These are phyloP conservation scores for Neurospora sp. DNA, from an alignment of 495 filamentous ascomycete species.

Conservation along the genomic window DNA sequence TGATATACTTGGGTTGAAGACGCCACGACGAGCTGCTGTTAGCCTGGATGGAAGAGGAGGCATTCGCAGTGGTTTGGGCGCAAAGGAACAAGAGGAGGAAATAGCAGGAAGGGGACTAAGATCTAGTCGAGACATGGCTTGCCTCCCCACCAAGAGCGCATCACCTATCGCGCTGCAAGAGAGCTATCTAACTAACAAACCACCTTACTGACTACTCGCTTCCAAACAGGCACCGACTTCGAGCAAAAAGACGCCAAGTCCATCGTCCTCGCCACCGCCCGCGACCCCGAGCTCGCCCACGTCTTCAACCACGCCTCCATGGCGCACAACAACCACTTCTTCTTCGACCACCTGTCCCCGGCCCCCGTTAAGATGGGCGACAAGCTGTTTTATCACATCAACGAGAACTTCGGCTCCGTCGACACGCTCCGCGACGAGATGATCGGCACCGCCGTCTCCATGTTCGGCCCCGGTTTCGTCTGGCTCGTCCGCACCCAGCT, in stretches of 20 bases:
- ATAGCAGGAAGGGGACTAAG: neutral
- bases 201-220: neutral
- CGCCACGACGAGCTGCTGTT: neutral
- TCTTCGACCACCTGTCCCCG: conserved; percentile 58
- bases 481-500: conserved; percentile 64
- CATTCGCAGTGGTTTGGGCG: neutral
- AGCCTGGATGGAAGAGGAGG: neutral
- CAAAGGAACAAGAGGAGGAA: neutral
- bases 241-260: conserved; percentile 48
- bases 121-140: neutral
- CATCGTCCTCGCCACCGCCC: conserved; percentile 66
- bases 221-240: conserved; percentile 44
- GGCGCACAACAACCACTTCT: conserved; percentile 94
- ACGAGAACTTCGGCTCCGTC: conserved; percentile 63
- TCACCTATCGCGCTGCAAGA: neutral
- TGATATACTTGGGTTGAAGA: neutral
- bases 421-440: conserved; percentile 72
- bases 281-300: conserved; percentile 62
- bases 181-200: neutral
- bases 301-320: conserved; percentile 94
- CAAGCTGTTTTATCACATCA: conserved; percentile 31
- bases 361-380: conserved; percentile 24
- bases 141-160: neutral
- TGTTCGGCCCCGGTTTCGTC: conserved; percentile 96
- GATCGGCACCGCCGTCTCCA: conserved; percentile 68